These are phyloP conservation scores for Casuarina glauca DNA, from an alignment of 306 rosid genomes.

Conservation along the genomic window DNA sequence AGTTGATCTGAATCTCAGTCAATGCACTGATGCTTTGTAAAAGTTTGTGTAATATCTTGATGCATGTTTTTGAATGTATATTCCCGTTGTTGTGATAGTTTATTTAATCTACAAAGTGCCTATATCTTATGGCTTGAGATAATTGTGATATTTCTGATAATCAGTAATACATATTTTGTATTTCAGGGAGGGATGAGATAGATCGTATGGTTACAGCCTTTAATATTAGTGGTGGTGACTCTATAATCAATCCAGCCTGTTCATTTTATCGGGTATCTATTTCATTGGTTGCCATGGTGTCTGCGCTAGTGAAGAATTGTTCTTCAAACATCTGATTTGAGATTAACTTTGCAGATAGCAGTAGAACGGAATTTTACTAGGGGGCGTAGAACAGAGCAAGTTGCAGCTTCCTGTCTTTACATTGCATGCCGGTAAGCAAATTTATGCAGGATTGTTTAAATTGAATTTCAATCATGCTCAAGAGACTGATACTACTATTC, in stretches of 20 bases:
- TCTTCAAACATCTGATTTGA: constrained; percentile 23
- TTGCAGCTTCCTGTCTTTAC: constrained; percentile 80
- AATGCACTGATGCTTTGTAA: background rate
- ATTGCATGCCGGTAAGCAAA: constrained; percentile 70
- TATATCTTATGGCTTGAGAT: background rate
- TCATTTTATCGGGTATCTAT: constrained; percentile 17
- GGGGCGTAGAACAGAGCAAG: constrained; percentile 72
- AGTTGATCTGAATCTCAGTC: background rate
- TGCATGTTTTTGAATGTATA: background rate
- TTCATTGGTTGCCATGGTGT: constrained; percentile 5
- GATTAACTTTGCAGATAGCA: constrained; percentile 56
- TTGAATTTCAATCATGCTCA: background rate
- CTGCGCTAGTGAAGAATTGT: background rate
- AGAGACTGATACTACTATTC: background rate
- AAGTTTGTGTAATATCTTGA: background rate
- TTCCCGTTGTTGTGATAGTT: background rate
- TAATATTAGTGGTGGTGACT: constrained; percentile 19
- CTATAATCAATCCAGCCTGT: constrained; percentile 28
- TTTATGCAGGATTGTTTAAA: constrained; percentile 3
- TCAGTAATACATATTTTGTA: background rate
- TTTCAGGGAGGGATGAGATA: constrained; percentile 22
- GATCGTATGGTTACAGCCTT: constrained; percentile 17
- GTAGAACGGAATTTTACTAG: constrained; percentile 68
- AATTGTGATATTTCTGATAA: background rate
- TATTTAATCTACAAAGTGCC: background rate